phyloP scores from a whole-genome alignment of 129 eudicot species.

The Oenanthe sinensis region DNA sequence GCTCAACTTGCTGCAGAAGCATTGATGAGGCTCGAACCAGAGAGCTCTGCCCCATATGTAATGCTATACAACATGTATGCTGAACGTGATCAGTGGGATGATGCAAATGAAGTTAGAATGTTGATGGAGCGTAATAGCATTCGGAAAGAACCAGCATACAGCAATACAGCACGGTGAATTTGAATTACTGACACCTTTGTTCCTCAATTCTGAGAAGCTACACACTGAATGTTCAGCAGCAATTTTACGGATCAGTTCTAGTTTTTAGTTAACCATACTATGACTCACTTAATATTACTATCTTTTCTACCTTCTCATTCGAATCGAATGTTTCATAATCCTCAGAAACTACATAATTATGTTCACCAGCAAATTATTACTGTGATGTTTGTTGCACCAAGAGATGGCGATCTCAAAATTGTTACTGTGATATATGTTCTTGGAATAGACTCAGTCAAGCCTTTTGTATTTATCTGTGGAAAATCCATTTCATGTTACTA shows the following conservation, averaged over 20 bases:
- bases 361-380: neutral
- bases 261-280: neutral
- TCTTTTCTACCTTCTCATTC: neutral
- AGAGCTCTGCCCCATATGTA: constrained; percentile 3
- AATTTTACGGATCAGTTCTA: neutral
- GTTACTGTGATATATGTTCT: neutral
- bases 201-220: neutral
- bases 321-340: neutral
- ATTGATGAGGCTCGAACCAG: constrained; percentile 13
- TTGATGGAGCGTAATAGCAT: neutral
- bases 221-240: neutral
- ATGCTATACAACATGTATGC: constrained; percentile 8
- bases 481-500: neutral
- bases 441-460: neutral
- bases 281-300: neutral
- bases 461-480: neutral
- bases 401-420: neutral
- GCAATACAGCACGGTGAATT: constrained; percentile 7
- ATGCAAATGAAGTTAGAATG: constrained; percentile 3
- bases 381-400: neutral
- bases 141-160: constrained; percentile 2
- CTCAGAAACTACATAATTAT: neutral
- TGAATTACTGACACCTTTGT: neutral
- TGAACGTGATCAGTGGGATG: constrained; percentile 6
- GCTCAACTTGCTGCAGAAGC: constrained; percentile 14